Conservation (phyloP, 495 filamentous ascomycete species). For the Patellaria atrata region DNA sequence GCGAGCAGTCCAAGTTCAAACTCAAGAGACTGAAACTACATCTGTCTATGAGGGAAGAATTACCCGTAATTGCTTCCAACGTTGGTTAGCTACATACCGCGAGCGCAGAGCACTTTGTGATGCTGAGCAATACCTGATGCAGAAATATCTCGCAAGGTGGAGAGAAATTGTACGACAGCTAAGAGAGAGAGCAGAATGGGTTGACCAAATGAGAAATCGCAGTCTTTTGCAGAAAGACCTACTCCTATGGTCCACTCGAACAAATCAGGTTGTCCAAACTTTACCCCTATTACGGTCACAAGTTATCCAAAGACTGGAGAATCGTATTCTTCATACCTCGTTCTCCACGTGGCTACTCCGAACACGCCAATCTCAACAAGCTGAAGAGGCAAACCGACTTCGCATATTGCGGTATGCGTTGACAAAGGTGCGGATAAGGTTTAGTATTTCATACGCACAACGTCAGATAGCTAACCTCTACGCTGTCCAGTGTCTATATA, state of each 20-base stretch:
- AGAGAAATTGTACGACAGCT: constrained; percentile 6
- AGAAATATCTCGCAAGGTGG: constrained; percentile 14
- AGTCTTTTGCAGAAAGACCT: constrained; percentile 7
- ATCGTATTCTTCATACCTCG: constrained; percentile 34
- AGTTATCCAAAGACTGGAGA: constrained; percentile 33
- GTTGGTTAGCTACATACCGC: constrained; percentile 43
- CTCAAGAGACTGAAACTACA: constrained; percentile 29
- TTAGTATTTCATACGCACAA: constrained; percentile 60
- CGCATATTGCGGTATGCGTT: constrained; percentile 44
- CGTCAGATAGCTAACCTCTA: constrained; percentile 44
- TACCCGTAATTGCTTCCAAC: constrained; percentile 33
- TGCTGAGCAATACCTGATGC: constrained; percentile 17
- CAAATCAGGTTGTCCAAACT: not conserved
- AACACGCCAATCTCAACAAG: constrained; percentile 35
- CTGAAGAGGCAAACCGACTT: constrained; percentile 37
- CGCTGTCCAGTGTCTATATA: constrained; percentile 45
- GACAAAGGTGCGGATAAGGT: too few species aligned
- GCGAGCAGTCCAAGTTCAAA: constrained; percentile 25
- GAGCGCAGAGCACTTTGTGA: constrained; percentile 40
- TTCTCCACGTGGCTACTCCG: constrained; percentile 40
- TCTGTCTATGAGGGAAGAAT: constrained; percentile 32
- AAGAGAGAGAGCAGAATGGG: constrained; percentile 9
- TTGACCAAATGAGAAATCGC: constrained; percentile 4
- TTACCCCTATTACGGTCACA: constrained; percentile 24
- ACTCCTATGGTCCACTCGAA: constrained; percentile 3